Evolutionary conservation across 2,329 filamentous ascomycete species (phyloP), one percentile per base, ranked within the genome.

Genomic region (Xylaria sp.): DNA sequence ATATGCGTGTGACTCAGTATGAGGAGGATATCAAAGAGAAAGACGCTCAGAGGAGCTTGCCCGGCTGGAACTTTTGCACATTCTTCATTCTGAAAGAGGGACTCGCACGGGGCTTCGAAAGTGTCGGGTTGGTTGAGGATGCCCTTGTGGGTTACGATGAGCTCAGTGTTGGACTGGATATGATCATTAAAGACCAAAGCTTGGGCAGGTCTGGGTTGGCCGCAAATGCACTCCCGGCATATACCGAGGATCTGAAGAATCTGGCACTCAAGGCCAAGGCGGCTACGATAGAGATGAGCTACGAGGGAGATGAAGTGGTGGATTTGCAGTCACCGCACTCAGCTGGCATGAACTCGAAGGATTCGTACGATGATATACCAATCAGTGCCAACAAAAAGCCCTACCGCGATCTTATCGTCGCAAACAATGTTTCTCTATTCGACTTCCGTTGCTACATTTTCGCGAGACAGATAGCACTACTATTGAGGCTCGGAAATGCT

Each of bases 31-130:
- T 99, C 74, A 92, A 93, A 71, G 96, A 98, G 80, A 96, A 94
- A 77, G 95, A 98, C 75, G 88, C 91, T 0, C 94, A 98, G 79
- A 88, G 95, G 56, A 90, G 86, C 41, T 82, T 99, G 20, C 96
- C 96, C 0, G 96, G 96, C 0, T 99, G 96, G 96, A 99, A 99
- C 78, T 99, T 99, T 78, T 98, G 96, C 81, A 99, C 96, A 0
- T 99, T 99, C 79, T 99, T 99, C 79, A 94, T 99, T 18, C 86
- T 99, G 9, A 99, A 99, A 77, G 96, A 99, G 80, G 96, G 96
- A 0, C 83, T 99, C 44, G 95, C 96, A 1, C 88, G 93, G 73
- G 97, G 95, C 0, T 97, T 99, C 74, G 97, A 99, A 80, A 98
- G 93, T 78, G 94, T 98, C 2, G 97, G 97, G 0, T 84, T 99